These are phyloP conservation scores for Singerocomus inundabilis DNA, from an alignment of 1,284 basidiomycete genomes.

Conservation along the genomic window DNA sequence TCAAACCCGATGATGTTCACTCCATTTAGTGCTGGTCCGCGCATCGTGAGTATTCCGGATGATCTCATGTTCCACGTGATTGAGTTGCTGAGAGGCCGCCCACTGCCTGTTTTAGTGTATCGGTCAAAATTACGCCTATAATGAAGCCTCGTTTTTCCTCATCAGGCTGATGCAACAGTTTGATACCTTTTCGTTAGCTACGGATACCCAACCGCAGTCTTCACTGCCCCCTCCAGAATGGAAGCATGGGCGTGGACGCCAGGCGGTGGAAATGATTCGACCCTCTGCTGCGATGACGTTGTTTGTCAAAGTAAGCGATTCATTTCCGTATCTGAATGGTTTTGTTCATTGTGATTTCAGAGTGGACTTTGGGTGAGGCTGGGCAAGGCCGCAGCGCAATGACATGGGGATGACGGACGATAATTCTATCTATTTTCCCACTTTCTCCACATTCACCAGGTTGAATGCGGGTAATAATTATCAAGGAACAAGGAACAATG, in stretches of 20 bases:
- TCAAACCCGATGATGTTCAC: conserved; percentile 65
- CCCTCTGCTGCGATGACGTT: conserved; percentile 60
- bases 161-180: conserved; percentile 64
- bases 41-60: conserved; percentile 37
- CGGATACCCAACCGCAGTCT: conserved; percentile 58
- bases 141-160: conserved; percentile 69
- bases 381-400: conserved; percentile 25
- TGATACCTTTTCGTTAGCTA: conserved; percentile 54
- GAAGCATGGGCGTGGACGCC: conserved; percentile 51
- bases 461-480: neutral
- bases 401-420: conserved; percentile 8
- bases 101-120: conserved; percentile 50
- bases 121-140: conserved; percentile 72
- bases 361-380: conserved; percentile 56
- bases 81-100: conserved; percentile 11
- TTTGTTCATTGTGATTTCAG: conserved; percentile 29
- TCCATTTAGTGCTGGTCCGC: conserved; percentile 69
- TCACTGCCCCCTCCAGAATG: conserved; percentile 60
- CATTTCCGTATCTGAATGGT: conserved; percentile 4
- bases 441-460: neutral
- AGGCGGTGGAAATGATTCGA: conserved; percentile 55
- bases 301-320: conserved; percentile 52
- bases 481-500: neutral
- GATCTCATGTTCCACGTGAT: conserved; percentile 7
- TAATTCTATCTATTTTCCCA: too few relatives aligned